Base-by-base conservation (phyloP, 1,284 basidiomycete genomes). In the Blastosporella zonata region DNA sequence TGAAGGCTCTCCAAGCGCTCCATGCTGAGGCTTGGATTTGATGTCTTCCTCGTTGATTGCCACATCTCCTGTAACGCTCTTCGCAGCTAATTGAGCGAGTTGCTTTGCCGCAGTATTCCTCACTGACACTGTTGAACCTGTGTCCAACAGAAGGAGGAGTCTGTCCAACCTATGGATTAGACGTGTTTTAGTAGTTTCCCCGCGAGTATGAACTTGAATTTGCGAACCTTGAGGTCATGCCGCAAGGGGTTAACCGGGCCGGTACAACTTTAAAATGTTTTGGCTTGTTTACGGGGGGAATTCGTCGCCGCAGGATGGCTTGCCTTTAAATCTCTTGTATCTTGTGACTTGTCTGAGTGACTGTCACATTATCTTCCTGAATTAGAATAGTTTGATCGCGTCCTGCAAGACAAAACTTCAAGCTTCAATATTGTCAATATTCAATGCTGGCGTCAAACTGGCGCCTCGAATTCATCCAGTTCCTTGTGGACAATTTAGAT, bases 81-180 rank as follows among this genome's bases (percentile, higher is more conserved):
- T 86, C 17, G 81, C 87, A 2, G 93, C 93, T 49, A 96, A 78
- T 60, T 94, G 90, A 1, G 92, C 94, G 36, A 97, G 79, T 67
- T 97, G 94, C 62, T 91, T 92, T 7, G 93, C 93, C 2, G 94
- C 93, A 13, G 93, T 94, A 54, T 84, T 83, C 62, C 92, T 81
- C 52, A 96, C 87, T 41, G 90, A 87, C 42, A 80, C 72, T 2
- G 90, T 91, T 23, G 93, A 93, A 41, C 93, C 94, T 37, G 90
- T 90, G 67, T 95, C 93, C 62, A 96, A 82, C 42, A 96, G 75
- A 64, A 90, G 81, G 61, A 96, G 86, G 72, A 96, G 85, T 67
- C 93, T 82, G 77, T 96, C 93, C 73, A 96, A 82, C 77, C 90
- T 91, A 59, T 15, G 49, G 5, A 9, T 9, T 13, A 46, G 21